Conservation (phyloP, 179 eudicot genomes). For the Silene coronaria region DNA sequence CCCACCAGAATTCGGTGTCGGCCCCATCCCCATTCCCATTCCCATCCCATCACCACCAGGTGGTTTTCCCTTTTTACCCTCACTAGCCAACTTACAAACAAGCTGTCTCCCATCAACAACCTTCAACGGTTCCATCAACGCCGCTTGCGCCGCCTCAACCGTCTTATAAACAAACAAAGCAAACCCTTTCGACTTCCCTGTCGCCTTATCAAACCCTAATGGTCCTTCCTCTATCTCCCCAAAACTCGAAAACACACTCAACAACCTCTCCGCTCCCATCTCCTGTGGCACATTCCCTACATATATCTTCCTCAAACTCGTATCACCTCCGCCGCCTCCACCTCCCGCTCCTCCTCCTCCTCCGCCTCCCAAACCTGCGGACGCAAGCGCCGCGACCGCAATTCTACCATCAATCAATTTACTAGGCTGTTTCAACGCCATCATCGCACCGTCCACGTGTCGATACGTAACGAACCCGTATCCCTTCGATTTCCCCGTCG, state of each 20-base stretch:
- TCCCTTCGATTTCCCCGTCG: slow-evolving; percentile 27
- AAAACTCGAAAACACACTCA: slow-evolving; percentile 22
- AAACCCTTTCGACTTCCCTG: slow-evolving; percentile 40
- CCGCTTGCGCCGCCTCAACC: slow-evolving; percentile 25
- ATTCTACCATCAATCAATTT: slow-evolving; percentile 38
- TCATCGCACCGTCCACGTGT: slow-evolving; percentile 29
- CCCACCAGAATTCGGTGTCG: slow-evolving; percentile 17
- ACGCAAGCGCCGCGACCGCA: slow-evolving; percentile 33
- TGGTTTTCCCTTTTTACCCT: slow-evolving; percentile 41
- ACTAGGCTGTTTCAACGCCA: slow-evolving; percentile 30
- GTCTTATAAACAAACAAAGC: slow-evolving; percentile 42
- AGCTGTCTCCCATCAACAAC: slow-evolving; percentile 34
- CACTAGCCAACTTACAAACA: slow-evolving; percentile 36
- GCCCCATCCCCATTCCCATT: slow-evolving; percentile 17
- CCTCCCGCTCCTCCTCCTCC: background rate
- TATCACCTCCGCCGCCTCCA: slow-evolving; percentile 20
- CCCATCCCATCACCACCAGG: slow-evolving; percentile 27
- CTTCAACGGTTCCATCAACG: slow-evolving; percentile 33
- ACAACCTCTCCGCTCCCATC: slow-evolving; percentile 31
- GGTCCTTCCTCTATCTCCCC: slow-evolving; percentile 48
- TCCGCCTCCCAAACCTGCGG: slow-evolving; percentile 28
- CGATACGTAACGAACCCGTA: slow-evolving; percentile 33
- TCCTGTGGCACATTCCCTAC: slow-evolving; percentile 38
- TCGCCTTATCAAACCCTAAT: slow-evolving; percentile 42
- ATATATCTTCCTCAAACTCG: slow-evolving; percentile 34